Percentiles rank a stretch among this genome's conserved stretches.
These are phyloP conservation scores for Mrakia hoshinonis DNA, from an alignment of 768 basidiomycete species.

Conservation along the genomic window DNA sequence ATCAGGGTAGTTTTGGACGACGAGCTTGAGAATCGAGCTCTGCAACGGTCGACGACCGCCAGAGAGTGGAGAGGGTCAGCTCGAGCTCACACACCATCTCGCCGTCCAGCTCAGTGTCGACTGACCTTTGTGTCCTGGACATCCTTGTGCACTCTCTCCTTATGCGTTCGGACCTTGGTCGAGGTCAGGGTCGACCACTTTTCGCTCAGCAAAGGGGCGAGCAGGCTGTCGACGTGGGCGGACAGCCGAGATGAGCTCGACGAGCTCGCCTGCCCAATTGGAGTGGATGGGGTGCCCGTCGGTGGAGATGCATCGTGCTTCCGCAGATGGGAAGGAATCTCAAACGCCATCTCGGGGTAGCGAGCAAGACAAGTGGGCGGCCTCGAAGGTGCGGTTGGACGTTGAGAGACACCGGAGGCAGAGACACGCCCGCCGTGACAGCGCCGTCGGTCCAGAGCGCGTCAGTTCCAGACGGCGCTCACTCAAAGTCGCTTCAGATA, in stretches of 20 bases:
- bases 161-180: neutral
- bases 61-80: constrained; percentile 1
- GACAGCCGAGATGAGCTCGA: neutral
- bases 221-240: constrained; percentile 17
- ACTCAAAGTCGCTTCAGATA: no score
- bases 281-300: neutral
- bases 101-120: neutral
- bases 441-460: no score
- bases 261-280: neutral
- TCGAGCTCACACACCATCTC: neutral
- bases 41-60: neutral
- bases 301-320: neutral
- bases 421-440: no score
- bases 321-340: constrained; percentile 25
- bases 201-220: constrained; percentile 11
- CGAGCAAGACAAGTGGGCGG: no score
- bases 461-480: no score
- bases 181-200: constrained; percentile 13
- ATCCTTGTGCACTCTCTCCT: constrained; percentile 6
- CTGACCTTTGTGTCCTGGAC: constrained; percentile 18
- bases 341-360: constrained; percentile 21
- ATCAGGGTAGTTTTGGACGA: constrained; percentile 8
- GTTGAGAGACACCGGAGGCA: no score
- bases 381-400: no score
- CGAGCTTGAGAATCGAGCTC: constrained; percentile 13